Percentiles rank a stretch among this genome's conserved stretches.
These are phyloP conservation scores for Colletotrichum horii DNA, from an alignment of 2,329 filamentous ascomycete species.

Conservation along the genomic window DNA sequence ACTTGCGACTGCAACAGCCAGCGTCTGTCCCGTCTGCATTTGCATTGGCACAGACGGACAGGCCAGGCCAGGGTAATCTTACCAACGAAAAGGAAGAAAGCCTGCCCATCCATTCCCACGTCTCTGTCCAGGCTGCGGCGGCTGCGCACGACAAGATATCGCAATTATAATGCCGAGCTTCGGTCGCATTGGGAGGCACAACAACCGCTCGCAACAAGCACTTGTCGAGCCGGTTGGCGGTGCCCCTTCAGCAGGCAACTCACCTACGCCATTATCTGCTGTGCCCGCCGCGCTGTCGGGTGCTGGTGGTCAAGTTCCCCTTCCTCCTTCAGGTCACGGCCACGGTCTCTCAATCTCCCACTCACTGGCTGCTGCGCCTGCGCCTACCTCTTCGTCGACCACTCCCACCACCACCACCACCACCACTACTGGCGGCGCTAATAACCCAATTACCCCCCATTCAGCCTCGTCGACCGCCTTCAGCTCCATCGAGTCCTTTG, in stretches of 20 bases:
- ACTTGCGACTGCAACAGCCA: neutral
- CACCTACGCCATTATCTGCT: neutral
- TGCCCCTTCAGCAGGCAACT: conserved; percentile 25
- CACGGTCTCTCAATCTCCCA: neutral
- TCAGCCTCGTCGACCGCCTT: conserved; percentile 53
- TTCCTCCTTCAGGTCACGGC: conserved; percentile 11
- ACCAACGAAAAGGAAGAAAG: neutral
- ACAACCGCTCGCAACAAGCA: conserved; percentile 62
- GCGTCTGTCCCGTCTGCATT: neutral
- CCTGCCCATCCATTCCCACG: neutral
- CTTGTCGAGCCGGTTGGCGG: conserved; percentile 50
- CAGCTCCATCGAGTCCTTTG: conserved; percentile 55
- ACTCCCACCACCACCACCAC: conserved; percentile 22
- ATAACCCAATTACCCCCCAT: conserved; percentile 37
- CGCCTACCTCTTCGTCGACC: conserved; percentile 17
- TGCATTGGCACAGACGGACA: neutral
- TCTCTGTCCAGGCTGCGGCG: neutral
- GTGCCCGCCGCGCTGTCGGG: neutral
- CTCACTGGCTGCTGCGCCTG: conserved; percentile 19
- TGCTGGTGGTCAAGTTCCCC: neutral
- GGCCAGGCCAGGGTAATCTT: neutral
- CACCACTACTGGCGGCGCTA: conserved; percentile 29
- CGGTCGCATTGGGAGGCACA: conserved; percentile 59
- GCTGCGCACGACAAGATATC: conserved; percentile 10
- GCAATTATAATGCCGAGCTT: conserved; percentile 55